Evolutionary conservation across 2,329 filamentous ascomycete species (phyloP), one percentile per base, ranked within the genome.

Genomic region (Zalaria sp.): DNA sequence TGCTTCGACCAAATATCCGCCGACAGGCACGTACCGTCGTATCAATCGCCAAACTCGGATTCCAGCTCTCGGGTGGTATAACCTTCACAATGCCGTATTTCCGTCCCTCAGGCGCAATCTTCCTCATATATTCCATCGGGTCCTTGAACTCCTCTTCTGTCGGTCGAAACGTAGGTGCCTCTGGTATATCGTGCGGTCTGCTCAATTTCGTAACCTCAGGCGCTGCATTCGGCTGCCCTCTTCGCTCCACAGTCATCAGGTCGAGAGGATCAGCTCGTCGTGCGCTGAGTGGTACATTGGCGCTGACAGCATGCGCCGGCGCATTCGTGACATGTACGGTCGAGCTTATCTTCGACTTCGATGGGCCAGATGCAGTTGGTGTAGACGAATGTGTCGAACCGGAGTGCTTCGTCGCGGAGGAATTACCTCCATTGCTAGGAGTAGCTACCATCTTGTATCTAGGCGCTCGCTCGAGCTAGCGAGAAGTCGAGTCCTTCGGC

Each of bases 11-110:
- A 36, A 25, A 9, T 5, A 29, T 38, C 5, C n/a, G 31, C 18
- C 35, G 11, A 7, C 29, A 25, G 31, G 8, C 10, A 56, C 75
- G 59, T 70, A 95, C 89, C 78, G 95, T 87, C 25, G 89, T 96
- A 58, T 98, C 87, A 56, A 98, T 93, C 35, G 88, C 88, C 60
- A 98, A 96, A 10, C 86, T 73, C 5, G 91, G 91, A 55, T 93
- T 89, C 91, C 91, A 98, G 29, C 73, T 79, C 48, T 91, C 85
- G 1, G 91, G 91, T 4, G 91, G 91, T 43, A 98, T 83, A 47
- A 98, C 85, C 63, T 95, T 94, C 72, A 87, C 88, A 41, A 98
- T 83, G 39, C 91, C 91, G 62, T 83, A 96, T 53, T 88, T 78
- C 50, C 73, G 76, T 25, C 85, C 91, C 58, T 95, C 87, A 1